Percentiles rank a stretch among this genome's conserved stretches.
Conservation (phyloP, 1,139 yeast genomes). For the Yamadazyma aaseri region DNA sequence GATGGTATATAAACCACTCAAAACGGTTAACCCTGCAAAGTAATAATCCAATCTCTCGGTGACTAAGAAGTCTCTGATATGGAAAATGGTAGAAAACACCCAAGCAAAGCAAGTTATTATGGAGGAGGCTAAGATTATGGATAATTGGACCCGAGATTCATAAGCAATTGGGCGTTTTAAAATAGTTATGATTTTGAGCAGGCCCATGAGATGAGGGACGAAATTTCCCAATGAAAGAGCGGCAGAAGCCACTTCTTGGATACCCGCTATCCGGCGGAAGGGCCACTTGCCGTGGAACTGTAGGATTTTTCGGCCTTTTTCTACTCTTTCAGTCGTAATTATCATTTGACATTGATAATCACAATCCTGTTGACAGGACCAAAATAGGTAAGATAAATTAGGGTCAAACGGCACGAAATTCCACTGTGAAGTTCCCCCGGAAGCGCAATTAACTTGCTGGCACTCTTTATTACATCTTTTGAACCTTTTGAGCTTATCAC, state of each 20-base stretch:
- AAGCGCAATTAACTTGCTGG: conserved; percentile 27
- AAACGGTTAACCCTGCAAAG: conserved; percentile 86
- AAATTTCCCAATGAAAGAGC: conserved; percentile 79
- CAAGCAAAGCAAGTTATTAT: conserved; percentile 81
- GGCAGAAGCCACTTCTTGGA: conserved; percentile 84
- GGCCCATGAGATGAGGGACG: conserved; percentile 69
- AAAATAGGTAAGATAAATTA: conserved; percentile 50
- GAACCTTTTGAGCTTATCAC: conserved; percentile 75
- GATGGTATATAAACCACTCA: conserved; percentile 72
- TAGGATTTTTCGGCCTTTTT: conserved; percentile 45
- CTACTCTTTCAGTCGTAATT: conserved; percentile 56
- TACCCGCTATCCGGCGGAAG: conserved; percentile 65
- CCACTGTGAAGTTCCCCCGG: conserved; percentile 13
- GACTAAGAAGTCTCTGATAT: conserved; percentile 71
- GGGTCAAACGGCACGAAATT: conserved; percentile 30
- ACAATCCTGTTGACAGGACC: conserved; percentile 85
- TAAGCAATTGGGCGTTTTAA: conserved; percentile 12
- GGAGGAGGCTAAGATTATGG: conserved; percentile 39
- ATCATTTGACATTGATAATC: conserved; percentile 88
- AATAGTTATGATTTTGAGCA: conserved; percentile 29
- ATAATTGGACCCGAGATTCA: conserved; percentile 25
- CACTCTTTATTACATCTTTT: conserved; percentile 66
- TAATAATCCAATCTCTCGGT: conserved; percentile 91
- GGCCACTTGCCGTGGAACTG: conserved; percentile 99
- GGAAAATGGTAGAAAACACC: conserved; percentile 83